Conservation (phyloP, 2,329 filamentous ascomycete genomes). For the Calonectria hongkongensis region DNA sequence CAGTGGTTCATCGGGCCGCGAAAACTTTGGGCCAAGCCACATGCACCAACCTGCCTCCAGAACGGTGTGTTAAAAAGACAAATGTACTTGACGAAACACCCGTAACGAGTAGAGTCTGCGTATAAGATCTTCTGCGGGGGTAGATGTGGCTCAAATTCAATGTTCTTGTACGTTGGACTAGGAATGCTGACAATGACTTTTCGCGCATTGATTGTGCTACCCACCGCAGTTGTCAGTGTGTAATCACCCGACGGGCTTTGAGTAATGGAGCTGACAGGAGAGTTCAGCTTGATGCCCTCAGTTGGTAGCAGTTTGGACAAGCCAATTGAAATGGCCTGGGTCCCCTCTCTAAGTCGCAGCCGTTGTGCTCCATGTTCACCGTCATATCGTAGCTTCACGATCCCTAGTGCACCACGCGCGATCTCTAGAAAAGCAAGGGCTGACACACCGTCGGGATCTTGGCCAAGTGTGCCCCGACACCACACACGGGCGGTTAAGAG, state of each 20-base stretch:
- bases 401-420: slow-evolving; percentile 37
- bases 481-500: slow-evolving; percentile 37
- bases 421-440: slow-evolving; percentile 41
- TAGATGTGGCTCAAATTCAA: slow-evolving; percentile 31
- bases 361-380: slow-evolving; percentile 41
- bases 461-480: slow-evolving; percentile 40
- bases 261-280: slow-evolving; percentile 18
- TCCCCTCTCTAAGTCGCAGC: slow-evolving; percentile 40
- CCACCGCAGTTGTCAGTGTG: background rate
- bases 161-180: slow-evolving; percentile 25
- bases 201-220: background rate
- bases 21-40: slow-evolving; percentile 39
- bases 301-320: slow-evolving; percentile 24
- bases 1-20: slow-evolving; percentile 33
- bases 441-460: slow-evolving; percentile 40
- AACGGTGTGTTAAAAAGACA: slow-evolving; percentile 42
- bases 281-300: slow-evolving; percentile 8
- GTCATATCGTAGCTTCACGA: slow-evolving; percentile 41
- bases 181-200: slow-evolving; percentile 42
- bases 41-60: slow-evolving; percentile 34
- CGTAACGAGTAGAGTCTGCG: slow-evolving; percentile 26
- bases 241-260: background rate
- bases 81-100: slow-evolving; percentile 43
- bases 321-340: slow-evolving; percentile 31
- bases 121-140: slow-evolving; percentile 7